These are phyloP conservation scores for Aspergillus arachidicola DNA, from an alignment of 2,329 filamentous ascomycete species.

Conservation along the genomic window DNA sequence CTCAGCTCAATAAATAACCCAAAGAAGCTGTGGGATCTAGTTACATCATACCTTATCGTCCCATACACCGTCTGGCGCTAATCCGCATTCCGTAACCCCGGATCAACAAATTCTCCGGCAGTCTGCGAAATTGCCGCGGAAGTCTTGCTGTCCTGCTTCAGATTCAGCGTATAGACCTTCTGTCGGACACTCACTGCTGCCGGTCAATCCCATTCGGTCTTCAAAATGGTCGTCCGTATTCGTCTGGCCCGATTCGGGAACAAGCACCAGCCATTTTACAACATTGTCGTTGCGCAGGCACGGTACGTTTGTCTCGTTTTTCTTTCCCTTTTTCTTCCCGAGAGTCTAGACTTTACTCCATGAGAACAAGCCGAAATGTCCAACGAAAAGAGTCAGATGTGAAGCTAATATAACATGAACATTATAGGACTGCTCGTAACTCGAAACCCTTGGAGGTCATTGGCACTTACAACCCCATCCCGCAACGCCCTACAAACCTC, in stretches of 20 bases:
- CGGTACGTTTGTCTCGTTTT: conserved; percentile 59
- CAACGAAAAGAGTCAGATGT: background rate
- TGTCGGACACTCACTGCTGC: conserved; percentile 6
- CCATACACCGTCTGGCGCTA: conserved; percentile 24
- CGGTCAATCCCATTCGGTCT: conserved; percentile 5
- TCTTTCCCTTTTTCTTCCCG: background rate
- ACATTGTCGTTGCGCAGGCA: conserved; percentile 93
- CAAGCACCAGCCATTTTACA: conserved; percentile 88
- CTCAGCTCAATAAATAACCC: background rate
- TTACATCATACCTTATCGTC: conserved; percentile 28
- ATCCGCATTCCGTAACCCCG: conserved; percentile 18
- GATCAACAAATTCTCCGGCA: conserved; percentile 31
- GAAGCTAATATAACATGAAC: background rate
- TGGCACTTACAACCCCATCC: conserved; percentile 65
- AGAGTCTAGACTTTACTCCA: background rate
- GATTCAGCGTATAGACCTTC: conserved; percentile 10
- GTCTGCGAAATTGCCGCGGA: conserved; percentile 33
- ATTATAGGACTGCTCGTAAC: conserved; percentile 75
- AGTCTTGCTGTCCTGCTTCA: conserved; percentile 17
- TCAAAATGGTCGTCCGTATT: conserved; percentile 86
- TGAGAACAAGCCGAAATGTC: background rate
- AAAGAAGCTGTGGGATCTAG: conserved; percentile 6
- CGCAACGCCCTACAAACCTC: conserved; percentile 53
- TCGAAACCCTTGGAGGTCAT: conserved; percentile 92
- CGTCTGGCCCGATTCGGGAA: conserved; percentile 92